Evolutionary conservation across 768 basidiomycete species (phyloP), one percentile per base, ranked within the genome.

Genomic region (Tricholoma furcatifolium): DNA sequence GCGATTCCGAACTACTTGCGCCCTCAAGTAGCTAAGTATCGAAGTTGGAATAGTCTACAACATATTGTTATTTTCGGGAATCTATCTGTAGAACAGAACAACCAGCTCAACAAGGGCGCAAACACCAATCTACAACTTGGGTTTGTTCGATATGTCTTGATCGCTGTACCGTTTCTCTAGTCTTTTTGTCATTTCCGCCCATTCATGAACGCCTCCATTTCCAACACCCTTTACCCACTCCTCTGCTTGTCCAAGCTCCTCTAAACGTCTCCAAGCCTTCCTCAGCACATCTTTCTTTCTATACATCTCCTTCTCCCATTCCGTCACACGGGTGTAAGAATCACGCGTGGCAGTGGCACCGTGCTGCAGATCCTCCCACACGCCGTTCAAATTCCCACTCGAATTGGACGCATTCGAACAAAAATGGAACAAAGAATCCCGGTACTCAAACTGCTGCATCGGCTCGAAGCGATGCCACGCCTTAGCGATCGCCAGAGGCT

Each of bases 161-260:
- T 67, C 67, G 39, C 70, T 55, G 3, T 62, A 68, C 59, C 65
- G 69, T 40, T 56, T 57, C 15, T 72, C 44, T 43, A 80, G 57
- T 46, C 60, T 65, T 50, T 61, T 58, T 62, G 76, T 61, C 47
- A 78, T 53, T 24, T 74, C 76, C 9, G 83, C 72, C 89, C 89
- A 91, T 56, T 89, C 85, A 30, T 79, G 65, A 4, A 62, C 48
- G 24, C 80, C 82, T 17, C 72, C 71, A 62, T 75, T 65, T 1
- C 88, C 88, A n/a, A 90, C 80, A 2, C 78, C 85, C 47, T 68
- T 69, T 20, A 88, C 73, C 83, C 83, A 88, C 15, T 71, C 69
- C 32, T 76, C 75, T 2, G 82, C 84, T 51, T 84, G 78, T 0
- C 85, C 84, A 5, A 62, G 69, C 49, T 62, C 69, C 64, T 84